Percentiles rank a stretch among this genome's conserved stretches.
Evolutionary conservation across 768 basidiomycete genomes (phyloP).

Genomic region (Daedaleopsis nitida): DNA sequence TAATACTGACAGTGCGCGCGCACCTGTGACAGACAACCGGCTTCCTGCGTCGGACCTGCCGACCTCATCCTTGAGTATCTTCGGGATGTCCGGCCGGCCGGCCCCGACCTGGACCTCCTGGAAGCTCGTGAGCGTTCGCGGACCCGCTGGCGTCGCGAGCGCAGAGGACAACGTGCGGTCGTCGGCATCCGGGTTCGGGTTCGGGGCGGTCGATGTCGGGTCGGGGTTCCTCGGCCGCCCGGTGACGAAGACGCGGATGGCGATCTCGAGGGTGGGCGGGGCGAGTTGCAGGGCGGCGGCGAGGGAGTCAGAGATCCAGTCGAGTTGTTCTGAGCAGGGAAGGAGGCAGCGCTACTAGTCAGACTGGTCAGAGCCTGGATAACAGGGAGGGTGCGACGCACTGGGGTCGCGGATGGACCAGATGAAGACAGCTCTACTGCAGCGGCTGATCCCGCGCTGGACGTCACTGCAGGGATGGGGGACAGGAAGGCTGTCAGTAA

Average conservation of each 20-base stretch:
- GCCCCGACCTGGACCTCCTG: constrained; percentile 29
- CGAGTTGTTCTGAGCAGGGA: constrained; percentile 35
- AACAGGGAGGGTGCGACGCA: constrained; percentile 24
- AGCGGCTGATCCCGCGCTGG: constrained; percentile 26
- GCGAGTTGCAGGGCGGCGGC: constrained; percentile 32
- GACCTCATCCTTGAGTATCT: constrained; percentile 38
- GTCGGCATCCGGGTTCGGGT: not conserved
- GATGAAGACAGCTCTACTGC: constrained; percentile 40
- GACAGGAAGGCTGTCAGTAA: no score
- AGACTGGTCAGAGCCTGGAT: not conserved
- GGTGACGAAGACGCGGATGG: constrained; percentile 46
- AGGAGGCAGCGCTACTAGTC: no score
- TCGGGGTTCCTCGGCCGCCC: no score
- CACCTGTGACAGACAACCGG: constrained; percentile 50
- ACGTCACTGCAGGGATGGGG: constrained; percentile 35
- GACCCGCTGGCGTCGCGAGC: not conserved
- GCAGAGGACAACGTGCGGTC: constrained; percentile 19
- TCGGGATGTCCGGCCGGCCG: constrained; percentile 46
- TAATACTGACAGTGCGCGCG: constrained; percentile 10
- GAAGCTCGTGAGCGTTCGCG: constrained; percentile 21
- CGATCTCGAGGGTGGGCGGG: constrained; percentile 35
- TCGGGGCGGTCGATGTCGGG: no score
- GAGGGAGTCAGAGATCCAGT: constrained; percentile 49
- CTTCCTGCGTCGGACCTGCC: constrained; percentile 31
- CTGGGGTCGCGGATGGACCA: constrained; percentile 46